Evolutionary conservation across 176 grass and related monocot species (phyloP), one percentile per base, ranked within the genome.

Genomic region (Saccharum spontaneum): DNA sequence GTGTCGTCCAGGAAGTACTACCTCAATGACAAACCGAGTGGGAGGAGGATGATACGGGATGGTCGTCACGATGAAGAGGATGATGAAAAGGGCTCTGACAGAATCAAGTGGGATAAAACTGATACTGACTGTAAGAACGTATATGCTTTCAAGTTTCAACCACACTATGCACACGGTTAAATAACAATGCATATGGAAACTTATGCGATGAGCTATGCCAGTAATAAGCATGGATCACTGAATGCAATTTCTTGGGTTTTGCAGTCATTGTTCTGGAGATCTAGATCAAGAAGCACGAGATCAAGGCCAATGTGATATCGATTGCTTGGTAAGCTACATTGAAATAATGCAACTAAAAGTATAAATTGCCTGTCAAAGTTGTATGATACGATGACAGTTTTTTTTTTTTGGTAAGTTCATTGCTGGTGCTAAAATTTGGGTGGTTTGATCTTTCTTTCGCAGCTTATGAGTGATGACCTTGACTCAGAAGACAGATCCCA

Each of bases 251-350:
- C 45, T 45, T 83, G 5, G 0, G 18, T 6, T 49, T 62, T 90
- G 10, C 87, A 98, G 96, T 91, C 81, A 98, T 98, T 81, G 96
- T 98, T 92, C 91, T 98, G 26, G 96, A 98, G 89, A 93, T 98
- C 46, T 98, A 83, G 76, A 81, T 30, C 10, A 7, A 71, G 74
- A 73, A 3, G 44, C 45, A 59, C 49, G 63, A 78, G 48, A 28
- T 78, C 37, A 74, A 62, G 73, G 81, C 68, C 61, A 52, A 31
- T 77, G 36, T 40, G 73, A 10, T 24, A 6, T 6, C 1, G 1
- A 20, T 2, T 3, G 1, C 22, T 6, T 59, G 54, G 54, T 59
- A 41, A 78, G 86, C 61, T 36, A 16, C 12, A 36, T 9, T 2
- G 3, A 45, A 41, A 39, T 22, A 3, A 18, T 48, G 18, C 10